Percentiles rank a stretch among this genome's conserved stretches.
Conservation (phyloP, 2,329 filamentous ascomycete species). For the Pseudocercospora ulei region DNA sequence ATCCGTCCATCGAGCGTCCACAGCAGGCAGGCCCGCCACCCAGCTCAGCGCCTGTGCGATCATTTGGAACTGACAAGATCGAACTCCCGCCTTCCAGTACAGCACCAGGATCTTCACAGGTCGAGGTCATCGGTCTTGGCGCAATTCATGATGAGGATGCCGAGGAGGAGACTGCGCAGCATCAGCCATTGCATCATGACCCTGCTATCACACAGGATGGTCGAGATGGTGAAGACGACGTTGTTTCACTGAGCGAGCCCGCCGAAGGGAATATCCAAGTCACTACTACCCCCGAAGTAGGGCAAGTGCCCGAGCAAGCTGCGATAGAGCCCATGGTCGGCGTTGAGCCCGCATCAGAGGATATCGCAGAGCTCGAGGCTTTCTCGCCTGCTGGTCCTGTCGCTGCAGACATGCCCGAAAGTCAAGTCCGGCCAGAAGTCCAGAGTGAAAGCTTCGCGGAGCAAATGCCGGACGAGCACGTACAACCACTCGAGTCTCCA, state of each 20-base stretch:
- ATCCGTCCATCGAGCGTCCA: neutral
- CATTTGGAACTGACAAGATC: slow-evolving; percentile 6
- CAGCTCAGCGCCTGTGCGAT: slow-evolving; percentile 9
- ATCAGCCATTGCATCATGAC: slow-evolving; percentile 2
- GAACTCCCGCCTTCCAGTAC: slow-evolving; percentile 6
- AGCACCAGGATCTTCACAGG: slow-evolving; percentile 12
- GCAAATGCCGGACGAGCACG: slow-evolving; percentile 9
- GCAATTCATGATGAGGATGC: slow-evolving; percentile 26
- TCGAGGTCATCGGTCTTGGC: slow-evolving; percentile 25
- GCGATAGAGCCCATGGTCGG: neutral
- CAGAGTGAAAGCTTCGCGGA: slow-evolving; percentile 10
- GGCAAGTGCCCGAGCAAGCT: neutral
- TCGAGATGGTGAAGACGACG: neutral
- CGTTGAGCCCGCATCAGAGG: neutral
- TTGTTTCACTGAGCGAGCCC: neutral
- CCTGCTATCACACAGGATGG: neutral
- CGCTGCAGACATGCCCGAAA: slow-evolving; percentile 9
- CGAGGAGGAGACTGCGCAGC: slow-evolving; percentile 7
- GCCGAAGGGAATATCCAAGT: neutral
- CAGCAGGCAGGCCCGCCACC: neutral
- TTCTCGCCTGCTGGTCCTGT: slow-evolving; percentile 3
- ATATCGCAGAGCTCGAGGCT: slow-evolving; percentile 1
- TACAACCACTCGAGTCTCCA: slow-evolving; percentile 1
- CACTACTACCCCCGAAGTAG: neutral
- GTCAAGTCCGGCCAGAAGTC: slow-evolving; percentile 6